Conservation (phyloP, 2,329 filamentous ascomycete genomes). For the Stachybotrys chartarum region DNA sequence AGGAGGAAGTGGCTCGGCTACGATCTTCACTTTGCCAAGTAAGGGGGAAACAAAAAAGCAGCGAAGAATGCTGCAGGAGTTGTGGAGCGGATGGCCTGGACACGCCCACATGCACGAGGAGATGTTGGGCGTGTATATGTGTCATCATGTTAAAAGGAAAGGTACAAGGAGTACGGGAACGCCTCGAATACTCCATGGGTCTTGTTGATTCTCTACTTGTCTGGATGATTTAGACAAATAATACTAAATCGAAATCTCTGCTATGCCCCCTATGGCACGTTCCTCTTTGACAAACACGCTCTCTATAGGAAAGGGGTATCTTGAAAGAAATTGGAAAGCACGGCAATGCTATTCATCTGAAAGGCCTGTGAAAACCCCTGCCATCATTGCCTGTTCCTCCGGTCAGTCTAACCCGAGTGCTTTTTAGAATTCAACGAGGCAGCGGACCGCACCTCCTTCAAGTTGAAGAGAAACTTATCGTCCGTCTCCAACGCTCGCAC, state of each 20-base stretch:
- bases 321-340: too few relatives aligned
- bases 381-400: too few relatives aligned
- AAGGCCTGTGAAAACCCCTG: too few relatives aligned
- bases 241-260: neutral
- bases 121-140: neutral
- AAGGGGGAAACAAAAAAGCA: slow-evolving; percentile 23
- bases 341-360: too few relatives aligned
- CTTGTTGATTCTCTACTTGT: neutral
- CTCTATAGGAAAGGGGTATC: too few relatives aligned
- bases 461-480: neutral
- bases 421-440: too few relatives aligned
- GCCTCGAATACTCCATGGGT: neutral
- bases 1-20: slow-evolving; percentile 94
- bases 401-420: too few relatives aligned
- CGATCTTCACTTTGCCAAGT: slow-evolving; percentile 98
- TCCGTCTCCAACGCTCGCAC: neutral
- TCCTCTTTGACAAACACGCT: too few relatives aligned
- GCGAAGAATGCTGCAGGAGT: neutral
- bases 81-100: neutral
- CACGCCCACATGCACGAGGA: neutral
- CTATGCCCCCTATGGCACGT: neutral
- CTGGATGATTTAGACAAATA: neutral
- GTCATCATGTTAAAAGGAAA: neutral
- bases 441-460: neutral
- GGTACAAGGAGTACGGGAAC: neutral